Base-by-base conservation (phyloP, 2,329 filamentous ascomycete species). In the Penicillium brevicompactum region DNA sequence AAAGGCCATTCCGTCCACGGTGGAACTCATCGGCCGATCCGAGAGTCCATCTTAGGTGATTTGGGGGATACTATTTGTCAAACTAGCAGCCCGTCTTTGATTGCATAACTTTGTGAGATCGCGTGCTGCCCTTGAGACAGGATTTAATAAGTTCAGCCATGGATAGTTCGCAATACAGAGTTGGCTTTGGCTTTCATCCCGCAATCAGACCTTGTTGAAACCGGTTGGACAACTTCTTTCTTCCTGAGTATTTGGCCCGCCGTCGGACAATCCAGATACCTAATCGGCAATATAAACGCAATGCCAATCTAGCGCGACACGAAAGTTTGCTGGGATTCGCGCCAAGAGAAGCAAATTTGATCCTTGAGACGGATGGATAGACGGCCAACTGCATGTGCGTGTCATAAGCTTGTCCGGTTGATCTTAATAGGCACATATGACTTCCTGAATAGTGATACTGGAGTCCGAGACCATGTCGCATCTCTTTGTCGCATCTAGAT, bases 241-340 rank as follows among this genome's bases (percentile, higher is more conserved):
- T 44, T 31, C 22, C 18, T 37, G 27, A 52, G 27, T 18, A 16
- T 37, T 53, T 49, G 27, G 38, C n/a, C 53, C 38, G 30, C 38
- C 13, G 51, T 42, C 44, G 40, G 41, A 43, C 42, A 22, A 53
- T 46, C 58, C 54, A 63, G 55, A 59, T 52, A 59, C 57, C 62
- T 51, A 61, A 67, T 70, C 64, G 55, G 55, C 63, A 69, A 62
- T 41, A 62, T 61, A 65, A 61, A 63, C 56, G 63, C 58, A 60
- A 60, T 57, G 55, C 53, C 48, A 56, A 61, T 60, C 43, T 55
- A 44, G 59, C 59, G 58, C 62, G 60, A 67, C 64, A 54, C 69
- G 64, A 51, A 58, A 55, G 45, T 57, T 60, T 55, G 63, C 56
- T 48, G 48, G 56, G 57, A 61, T 64, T 55, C 51, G 54, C 55